phyloP scores from a whole-genome alignment of 75 land plant species.

The Picea sitchensis region DNA sequence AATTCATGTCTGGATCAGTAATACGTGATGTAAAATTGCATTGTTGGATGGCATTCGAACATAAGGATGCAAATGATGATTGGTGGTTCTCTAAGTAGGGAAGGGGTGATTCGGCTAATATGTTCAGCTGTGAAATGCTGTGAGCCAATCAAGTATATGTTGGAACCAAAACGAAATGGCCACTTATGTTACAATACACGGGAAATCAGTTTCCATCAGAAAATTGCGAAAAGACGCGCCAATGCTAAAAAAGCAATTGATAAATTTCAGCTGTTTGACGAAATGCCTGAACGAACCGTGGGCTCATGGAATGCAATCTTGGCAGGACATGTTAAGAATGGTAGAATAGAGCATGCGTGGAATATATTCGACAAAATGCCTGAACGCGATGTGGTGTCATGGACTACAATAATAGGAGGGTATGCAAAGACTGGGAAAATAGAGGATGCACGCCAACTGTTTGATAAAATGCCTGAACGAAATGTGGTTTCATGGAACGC shows the following conservation, averaged over 20 bases:
- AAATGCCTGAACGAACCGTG: neutral
- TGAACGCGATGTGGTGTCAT: neutral
- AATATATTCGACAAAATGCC: conserved; percentile 5
- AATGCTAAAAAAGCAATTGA: neutral
- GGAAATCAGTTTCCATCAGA: too few relatives aligned
- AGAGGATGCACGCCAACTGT: neutral
- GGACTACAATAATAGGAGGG: conserved; percentile 1
- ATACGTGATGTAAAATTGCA: too few relatives aligned
- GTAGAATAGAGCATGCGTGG: neutral
- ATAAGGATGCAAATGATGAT: too few relatives aligned
- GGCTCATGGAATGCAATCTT: neutral
- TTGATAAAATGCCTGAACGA: neutral
- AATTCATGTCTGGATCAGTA: too few relatives aligned
- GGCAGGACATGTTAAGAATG: neutral
- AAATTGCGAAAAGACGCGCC: neutral
- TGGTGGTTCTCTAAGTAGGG: too few relatives aligned
- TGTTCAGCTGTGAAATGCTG: too few relatives aligned
- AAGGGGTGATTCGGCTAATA: too few relatives aligned
- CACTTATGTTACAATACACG: too few relatives aligned
- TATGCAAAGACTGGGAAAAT: neutral
- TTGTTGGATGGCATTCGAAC: too few relatives aligned
- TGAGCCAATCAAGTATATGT: too few relatives aligned
- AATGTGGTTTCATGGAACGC: conserved; percentile 5
- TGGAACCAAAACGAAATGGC: too few relatives aligned
- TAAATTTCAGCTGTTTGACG: neutral